phyloP scores from a whole-genome alignment of 331 rosid species.

The Rosa hybrid region DNA sequence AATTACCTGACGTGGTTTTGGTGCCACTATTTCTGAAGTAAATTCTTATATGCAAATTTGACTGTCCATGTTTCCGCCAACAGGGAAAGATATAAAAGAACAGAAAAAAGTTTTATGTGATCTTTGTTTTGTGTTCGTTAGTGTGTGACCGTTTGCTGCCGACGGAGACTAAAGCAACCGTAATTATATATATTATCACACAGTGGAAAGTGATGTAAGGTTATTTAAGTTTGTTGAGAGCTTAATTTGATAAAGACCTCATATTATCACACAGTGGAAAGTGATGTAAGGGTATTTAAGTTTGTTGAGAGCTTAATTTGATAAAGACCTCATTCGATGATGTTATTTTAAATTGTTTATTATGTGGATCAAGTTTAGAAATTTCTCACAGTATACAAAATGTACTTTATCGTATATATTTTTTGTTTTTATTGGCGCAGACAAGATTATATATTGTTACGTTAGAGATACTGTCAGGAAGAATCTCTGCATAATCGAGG shows the following conservation, averaged over 20 bases:
- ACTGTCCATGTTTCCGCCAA: neutral
- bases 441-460: too few species aligned
- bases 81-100: neutral
- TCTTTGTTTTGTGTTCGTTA: neutral
- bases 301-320: neutral
- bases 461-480: too few species aligned
- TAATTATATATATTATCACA: neutral
- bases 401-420: too few species aligned
- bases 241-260: neutral
- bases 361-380: too few species aligned
- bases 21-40: neutral
- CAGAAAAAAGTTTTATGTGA: neutral
- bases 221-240: neutral
- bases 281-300: neutral
- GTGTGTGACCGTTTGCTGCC: constrained; percentile 34
- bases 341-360: neutral
- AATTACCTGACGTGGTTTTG: neutral
- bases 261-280: neutral
- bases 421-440: too few species aligned
- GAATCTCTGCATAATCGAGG: too few species aligned
- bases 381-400: too few species aligned
- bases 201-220: neutral
- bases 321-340: neutral
- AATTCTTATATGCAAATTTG: neutral
- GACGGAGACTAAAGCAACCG: constrained; percentile 28